Conservation (phyloP, 441 rosid species). For the Gossypium laxum region DNA sequence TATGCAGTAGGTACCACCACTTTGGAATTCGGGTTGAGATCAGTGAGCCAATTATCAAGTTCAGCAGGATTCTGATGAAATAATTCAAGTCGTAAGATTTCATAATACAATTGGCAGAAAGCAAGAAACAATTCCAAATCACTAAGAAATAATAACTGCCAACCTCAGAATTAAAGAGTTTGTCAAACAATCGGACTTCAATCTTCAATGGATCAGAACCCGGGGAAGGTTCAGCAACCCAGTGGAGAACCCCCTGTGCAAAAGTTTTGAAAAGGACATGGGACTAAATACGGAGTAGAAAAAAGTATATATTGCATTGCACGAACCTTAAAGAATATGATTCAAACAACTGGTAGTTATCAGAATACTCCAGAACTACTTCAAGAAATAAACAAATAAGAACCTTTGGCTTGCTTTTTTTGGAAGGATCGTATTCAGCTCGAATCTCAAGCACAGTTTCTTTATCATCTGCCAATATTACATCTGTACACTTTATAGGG, state of each 20-base stretch:
- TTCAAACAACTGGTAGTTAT: not conserved
- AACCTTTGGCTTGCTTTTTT: conserved; percentile 83
- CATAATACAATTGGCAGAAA: not conserved
- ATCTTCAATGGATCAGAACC: conserved; percentile 54
- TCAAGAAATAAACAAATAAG: conserved; percentile 4
- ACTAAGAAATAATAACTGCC: conserved; percentile 9
- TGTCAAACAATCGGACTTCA: conserved; percentile 88
- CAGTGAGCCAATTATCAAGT: conserved; percentile 70
- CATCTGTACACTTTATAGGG: conserved; percentile 80
- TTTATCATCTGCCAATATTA: conserved; percentile 64
- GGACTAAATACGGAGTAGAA: not conserved
- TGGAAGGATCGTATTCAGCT: conserved; percentile 77
- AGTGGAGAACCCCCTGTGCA: conserved; percentile 79
- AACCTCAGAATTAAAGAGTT: conserved; percentile 78
- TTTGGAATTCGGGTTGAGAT: conserved; percentile 64
- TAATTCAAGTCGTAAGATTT: conserved; percentile 9
- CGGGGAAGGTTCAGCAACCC: conserved; percentile 68
- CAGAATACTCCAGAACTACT: conserved; percentile 2
- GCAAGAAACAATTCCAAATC: not conserved
- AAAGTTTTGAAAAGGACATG: not conserved
- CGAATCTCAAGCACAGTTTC: conserved; percentile 64
- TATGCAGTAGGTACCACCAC: conserved; percentile 47
- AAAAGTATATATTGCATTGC: not conserved
- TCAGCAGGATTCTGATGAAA: conserved; percentile 76
- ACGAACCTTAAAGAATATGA: not conserved